These are phyloP conservation scores for Telfairia occidentalis DNA, from an alignment of 331 rosid genomes.

Conservation along the genomic window DNA sequence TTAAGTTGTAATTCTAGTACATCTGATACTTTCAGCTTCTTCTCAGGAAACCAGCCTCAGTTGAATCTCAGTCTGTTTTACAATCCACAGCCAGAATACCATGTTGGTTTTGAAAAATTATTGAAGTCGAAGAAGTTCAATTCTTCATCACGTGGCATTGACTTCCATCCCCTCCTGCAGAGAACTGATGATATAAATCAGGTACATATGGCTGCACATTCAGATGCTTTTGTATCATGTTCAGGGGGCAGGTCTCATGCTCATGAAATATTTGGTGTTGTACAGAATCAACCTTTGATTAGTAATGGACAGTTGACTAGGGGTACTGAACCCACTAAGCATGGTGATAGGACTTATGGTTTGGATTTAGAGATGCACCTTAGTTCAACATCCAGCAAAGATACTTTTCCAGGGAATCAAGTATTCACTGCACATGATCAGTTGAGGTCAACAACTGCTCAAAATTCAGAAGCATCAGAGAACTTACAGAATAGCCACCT, in stretches of 20 bases:
- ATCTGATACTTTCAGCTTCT: constrained; percentile 53
- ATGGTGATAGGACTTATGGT: constrained; percentile 39
- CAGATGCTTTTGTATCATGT: constrained; percentile 17
- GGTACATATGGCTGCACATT: constrained; percentile 2
- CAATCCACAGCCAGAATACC: constrained; percentile 48
- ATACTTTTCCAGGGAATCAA: constrained; percentile 26
- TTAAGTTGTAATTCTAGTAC: constrained; percentile 34
- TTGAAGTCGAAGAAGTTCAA: constrained; percentile 38
- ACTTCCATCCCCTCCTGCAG: constrained; percentile 92
- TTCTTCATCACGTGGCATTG: constrained; percentile 49
- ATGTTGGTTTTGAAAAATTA: constrained; percentile 30
- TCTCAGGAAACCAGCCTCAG: constrained; percentile 65
- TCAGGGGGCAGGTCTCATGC: constrained; percentile 20
- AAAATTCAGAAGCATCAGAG: constrained; percentile 20
- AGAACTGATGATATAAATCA: constrained; percentile 33
- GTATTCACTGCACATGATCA: constrained; percentile 23
- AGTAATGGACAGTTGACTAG: constrained; percentile 19
- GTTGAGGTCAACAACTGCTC: constrained; percentile 19
- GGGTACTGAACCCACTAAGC: constrained; percentile 20
- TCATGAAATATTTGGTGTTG: constrained; percentile 25
- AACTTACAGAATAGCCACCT: constrained; percentile 1
- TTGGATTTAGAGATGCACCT: constrained; percentile 80
- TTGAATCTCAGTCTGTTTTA: constrained; percentile 60
- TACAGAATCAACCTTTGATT: constrained; percentile 24
- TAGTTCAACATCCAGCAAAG: constrained; percentile 48